Base-by-base conservation (phyloP, 2,329 filamentous ascomycete genomes). In the Pochonia chlamydosporia region DNA sequence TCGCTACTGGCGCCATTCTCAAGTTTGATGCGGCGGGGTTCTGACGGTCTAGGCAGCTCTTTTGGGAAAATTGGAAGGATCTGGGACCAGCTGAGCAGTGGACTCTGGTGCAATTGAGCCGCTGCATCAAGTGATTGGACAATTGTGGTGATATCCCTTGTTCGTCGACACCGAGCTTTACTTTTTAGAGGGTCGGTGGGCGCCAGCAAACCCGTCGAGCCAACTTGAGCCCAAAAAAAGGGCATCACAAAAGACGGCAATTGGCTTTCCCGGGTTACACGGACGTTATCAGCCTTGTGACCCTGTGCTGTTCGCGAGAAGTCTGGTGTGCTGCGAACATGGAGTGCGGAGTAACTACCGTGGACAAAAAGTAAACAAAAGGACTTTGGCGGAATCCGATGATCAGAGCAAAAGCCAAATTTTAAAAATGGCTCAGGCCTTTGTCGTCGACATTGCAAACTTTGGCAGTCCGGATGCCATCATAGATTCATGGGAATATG, bases 31-130 rank as follows among this genome's bases (percentile, higher is more conserved):
- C 25, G 21, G 37, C 37, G 42, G 47, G 47, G 47, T 39, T 20
- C 16, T 2, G 18, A 40, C 26, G 42, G 25, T 44, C 25, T 40
- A n/a, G 35, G 35, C 46, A 26, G 10, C 16, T 30, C 35, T 11
- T 37, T 47, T 48, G 25, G 21, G 25, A 16, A 21, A 44, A 48
- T 43, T 11, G 40, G 40, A 35, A 40, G 35, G 33, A 43, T 43
- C 30, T 11, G 5, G 25, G 40, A 25, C 46, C 40, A 48, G 33
- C 40, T 44, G 33, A 40, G 28, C 21, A 14, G 33, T 35, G 46
- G 40, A 21, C 25, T 28, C 25, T 44, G 46, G 40, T 7, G 41
- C n/a, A 24, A n/a, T 42, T 40, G 37, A 37, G 37, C n/a, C 37
- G 10, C 23, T 18, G 20, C 37, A 16, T 37, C 9, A 16, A 39